A percentile compares a stretch with the other conserved stretches of the same genome.
Conservation (phyloP, 352 stramenopile genomes). For the Pythium chondricola region DNA sequence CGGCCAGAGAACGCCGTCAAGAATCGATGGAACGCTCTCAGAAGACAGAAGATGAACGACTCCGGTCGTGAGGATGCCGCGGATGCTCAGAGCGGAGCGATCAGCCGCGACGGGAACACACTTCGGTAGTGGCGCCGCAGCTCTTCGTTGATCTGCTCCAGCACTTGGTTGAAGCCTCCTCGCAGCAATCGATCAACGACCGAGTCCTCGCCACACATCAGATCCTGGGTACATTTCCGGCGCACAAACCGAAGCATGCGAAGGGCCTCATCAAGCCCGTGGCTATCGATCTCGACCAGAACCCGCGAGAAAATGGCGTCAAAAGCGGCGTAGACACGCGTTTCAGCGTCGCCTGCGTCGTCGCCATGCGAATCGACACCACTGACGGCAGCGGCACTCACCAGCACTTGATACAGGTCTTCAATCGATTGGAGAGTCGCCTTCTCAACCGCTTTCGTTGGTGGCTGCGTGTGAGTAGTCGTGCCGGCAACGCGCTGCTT, state of each 20-base stretch:
- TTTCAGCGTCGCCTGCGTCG: neutral
- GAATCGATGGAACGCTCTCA: slow-evolving; percentile 49
- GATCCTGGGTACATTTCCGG: slow-evolving; percentile 36
- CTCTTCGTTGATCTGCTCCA: slow-evolving; percentile 55
- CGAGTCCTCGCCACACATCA: neutral
- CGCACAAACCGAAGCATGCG: slow-evolving; percentile 70
- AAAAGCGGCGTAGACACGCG: slow-evolving; percentile 26
- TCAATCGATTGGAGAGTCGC: too few species aligned
- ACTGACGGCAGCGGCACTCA: too few species aligned
- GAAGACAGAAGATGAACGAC: too few species aligned
- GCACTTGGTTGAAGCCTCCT: slow-evolving; percentile 51
- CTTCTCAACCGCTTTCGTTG: too few species aligned
- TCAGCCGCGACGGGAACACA: slow-evolving; percentile 24
- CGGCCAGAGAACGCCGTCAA: slow-evolving; percentile 61
- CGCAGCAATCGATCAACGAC: slow-evolving; percentile 1
- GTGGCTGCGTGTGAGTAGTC: too few species aligned
- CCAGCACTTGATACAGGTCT: too few species aligned
- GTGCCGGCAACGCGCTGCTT: too few species aligned
- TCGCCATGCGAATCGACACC: neutral
- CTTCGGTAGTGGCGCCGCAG: slow-evolving; percentile 41
- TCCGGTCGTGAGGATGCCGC: too few species aligned
- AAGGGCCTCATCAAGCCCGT: slow-evolving; percentile 43
- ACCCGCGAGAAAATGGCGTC: slow-evolving; percentile 74
- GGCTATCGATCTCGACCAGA: slow-evolving; percentile 59
- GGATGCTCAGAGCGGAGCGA: slow-evolving; percentile 49